These are phyloP conservation scores for Tetracladium maxilliforme DNA, from an alignment of 2,329 filamentous ascomycete genomes.

Conservation along the genomic window DNA sequence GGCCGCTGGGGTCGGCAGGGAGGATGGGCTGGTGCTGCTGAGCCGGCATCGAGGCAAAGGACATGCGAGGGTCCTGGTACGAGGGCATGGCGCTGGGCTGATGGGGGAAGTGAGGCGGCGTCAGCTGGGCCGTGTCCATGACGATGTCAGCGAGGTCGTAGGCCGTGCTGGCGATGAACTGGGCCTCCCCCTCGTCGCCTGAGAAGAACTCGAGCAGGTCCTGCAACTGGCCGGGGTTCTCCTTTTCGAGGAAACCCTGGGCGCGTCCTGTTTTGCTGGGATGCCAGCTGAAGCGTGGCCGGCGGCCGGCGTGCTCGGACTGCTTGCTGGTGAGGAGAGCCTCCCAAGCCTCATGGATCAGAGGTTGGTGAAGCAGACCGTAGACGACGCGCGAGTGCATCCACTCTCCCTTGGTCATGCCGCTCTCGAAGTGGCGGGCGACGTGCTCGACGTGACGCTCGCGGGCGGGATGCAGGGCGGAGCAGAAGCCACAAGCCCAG, in stretches of 20 bases:
- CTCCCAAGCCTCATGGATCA: constrained; percentile 47
- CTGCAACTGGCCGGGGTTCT: constrained; percentile 46
- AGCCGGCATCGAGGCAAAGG: no score
- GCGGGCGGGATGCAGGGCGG: constrained; percentile 43
- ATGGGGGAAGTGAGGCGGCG: no score
- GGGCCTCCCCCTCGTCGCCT: constrained; percentile 37
- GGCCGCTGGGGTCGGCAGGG: no score
- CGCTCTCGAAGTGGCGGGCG: constrained; percentile 49
- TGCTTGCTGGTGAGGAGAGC: constrained; percentile 35
- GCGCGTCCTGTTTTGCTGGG: constrained; percentile 38
- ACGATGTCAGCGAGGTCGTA: constrained; percentile 35
- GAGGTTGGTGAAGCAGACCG: constrained; percentile 49
- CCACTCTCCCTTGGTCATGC: constrained; percentile 50
- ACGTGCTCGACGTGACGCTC: constrained; percentile 57
- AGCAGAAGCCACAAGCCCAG: constrained; percentile 57
- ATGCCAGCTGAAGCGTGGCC: constrained; percentile 34
- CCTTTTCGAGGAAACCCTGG: constrained; percentile 44
- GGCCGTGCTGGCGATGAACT: constrained; percentile 40
- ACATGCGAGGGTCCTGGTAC: no score
- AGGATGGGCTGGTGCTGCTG: no score
- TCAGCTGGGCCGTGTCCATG: no score
- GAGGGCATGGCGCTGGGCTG: no score
- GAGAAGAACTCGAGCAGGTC: constrained; percentile 53
- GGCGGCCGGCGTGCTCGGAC: constrained; percentile 32
- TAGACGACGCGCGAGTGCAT: constrained; percentile 56